Evolutionary conservation across 441 rosid genomes (phyloP), one percentile per base, ranked within the genome.

Genomic region (Gossypium laxum): DNA sequence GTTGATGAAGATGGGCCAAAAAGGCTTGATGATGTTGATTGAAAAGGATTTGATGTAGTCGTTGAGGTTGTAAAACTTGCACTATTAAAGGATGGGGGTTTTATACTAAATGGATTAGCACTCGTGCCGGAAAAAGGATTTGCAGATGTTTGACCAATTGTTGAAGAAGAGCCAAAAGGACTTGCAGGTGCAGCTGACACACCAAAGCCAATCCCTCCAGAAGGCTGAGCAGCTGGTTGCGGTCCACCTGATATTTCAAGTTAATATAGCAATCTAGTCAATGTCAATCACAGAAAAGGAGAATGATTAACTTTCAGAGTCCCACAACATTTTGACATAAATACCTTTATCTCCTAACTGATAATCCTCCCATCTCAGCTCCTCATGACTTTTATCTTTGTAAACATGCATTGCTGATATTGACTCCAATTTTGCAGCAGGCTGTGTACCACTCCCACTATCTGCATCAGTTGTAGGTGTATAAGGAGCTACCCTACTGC

Each of bases 341-440:
- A 55, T 28, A 57, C 99, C 99, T 91, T 92, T 92, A 80, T 92
- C 99, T 80, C 98, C 98, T 66, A 72, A 80, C 74, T 92, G 97
- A 75, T 86, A 91, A 72, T 95, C 99, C 76, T 91, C 99, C 99
- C 98, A 91, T 72, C 96, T 80, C 56, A 95, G 87, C 84, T 92
- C 99, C 79, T 95, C 98, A 22, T 89, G 98, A 82, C 86, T 85
- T 83, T 92, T 92, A 50, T 87, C 90, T 76, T 83, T 87, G 78
- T 92, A 81, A 57, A 64, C 85, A 71, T 89, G 73, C 98, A 92
- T 91, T 34, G 98, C 96, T 19, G 97, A 87, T 81, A 92, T 87
- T 18, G 98, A 95, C 76, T 80, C 87, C 70, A 95, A 77, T 84
- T 88, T 95, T 54, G 88, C 96, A 79, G 86, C 71, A 38, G 90